Evolutionary conservation across 495 filamentous ascomycete genomes (phyloP).

Genomic region (Neurospora sp.): DNA sequence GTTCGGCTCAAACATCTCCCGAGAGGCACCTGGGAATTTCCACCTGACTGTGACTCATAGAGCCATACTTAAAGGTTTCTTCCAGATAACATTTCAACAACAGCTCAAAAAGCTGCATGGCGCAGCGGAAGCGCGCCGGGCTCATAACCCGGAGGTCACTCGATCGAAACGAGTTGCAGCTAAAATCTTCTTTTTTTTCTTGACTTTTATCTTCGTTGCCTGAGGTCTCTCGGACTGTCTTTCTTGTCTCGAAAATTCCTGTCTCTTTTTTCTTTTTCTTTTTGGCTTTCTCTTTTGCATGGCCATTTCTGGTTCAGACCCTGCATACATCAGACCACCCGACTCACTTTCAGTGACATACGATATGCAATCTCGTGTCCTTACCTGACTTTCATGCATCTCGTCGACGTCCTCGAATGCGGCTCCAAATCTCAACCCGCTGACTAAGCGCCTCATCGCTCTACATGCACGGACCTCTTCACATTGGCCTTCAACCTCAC

Average conservation of each 20-base stretch:
- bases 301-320: not conserved
- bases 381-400: not conserved
- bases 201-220: constrained; percentile 3
- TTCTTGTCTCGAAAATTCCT: not conserved
- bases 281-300: not conserved
- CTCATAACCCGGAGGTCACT: constrained; percentile 47
- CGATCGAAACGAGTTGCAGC: constrained; percentile 45
- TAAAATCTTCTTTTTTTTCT: constrained; percentile 16
- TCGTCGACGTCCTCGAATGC: not conserved
- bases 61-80: not conserved
- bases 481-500: not conserved
- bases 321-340: not conserved
- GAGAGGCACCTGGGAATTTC: not conserved
- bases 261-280: not conserved
- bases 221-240: not conserved
- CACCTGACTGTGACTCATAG: not conserved
- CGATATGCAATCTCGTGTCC: not conserved
- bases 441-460: not conserved
- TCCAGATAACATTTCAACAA: not conserved
- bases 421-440: not conserved
- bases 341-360: not conserved
- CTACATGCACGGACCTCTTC: not conserved
- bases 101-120: constrained; percentile 30
- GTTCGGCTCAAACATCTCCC: not conserved
- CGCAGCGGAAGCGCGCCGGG: constrained; percentile 47